Conservation (phyloP, 768 basidiomycete species). For the Sistotremastrum suecicum region DNA sequence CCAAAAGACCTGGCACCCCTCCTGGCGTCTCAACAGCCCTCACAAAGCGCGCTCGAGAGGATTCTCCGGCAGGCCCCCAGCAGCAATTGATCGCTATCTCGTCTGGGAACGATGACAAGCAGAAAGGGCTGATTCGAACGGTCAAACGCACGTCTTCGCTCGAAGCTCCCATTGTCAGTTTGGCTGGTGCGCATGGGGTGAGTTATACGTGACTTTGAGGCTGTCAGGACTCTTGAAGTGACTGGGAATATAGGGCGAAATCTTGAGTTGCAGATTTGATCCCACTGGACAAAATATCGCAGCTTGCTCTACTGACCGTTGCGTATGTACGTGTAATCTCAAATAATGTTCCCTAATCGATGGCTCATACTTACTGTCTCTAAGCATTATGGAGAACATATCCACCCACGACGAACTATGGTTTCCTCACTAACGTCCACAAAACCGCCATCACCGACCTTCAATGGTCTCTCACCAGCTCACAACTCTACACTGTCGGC, state of each 20-base stretch:
- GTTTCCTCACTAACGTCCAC: constrained; percentile 63
- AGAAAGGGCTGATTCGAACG: constrained; percentile 68
- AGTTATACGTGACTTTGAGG: constrained; percentile 16
- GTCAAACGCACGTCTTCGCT: constrained; percentile 88
- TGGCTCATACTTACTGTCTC: no score
- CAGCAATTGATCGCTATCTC: constrained; percentile 56
- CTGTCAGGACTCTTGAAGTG: no score
- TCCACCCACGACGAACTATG: constrained; percentile 87
- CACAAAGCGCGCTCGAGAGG: constrained; percentile 45
- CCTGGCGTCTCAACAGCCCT: constrained; percentile 16
- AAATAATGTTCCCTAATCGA: no score
- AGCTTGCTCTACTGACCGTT: constrained; percentile 80
- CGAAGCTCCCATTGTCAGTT: constrained; percentile 85
- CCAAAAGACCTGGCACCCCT: no score
- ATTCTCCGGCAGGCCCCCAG: constrained; percentile 33
- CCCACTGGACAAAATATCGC: constrained; percentile 90
- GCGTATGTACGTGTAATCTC: constrained; percentile 75
- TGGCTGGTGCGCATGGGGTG: constrained; percentile 79
- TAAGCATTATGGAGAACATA: constrained; percentile 86
- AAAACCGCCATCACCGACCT: constrained; percentile 90
- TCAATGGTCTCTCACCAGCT: constrained; percentile 71
- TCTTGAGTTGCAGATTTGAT: constrained; percentile 85
- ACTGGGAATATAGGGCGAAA: constrained; percentile 45
- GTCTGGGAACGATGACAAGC: constrained; percentile 53
- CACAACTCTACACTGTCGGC: constrained; percentile 63